Evolutionary conservation across 2,329 filamentous ascomycete species (phyloP).

Genomic region (Aureobasidium musti): DNA sequence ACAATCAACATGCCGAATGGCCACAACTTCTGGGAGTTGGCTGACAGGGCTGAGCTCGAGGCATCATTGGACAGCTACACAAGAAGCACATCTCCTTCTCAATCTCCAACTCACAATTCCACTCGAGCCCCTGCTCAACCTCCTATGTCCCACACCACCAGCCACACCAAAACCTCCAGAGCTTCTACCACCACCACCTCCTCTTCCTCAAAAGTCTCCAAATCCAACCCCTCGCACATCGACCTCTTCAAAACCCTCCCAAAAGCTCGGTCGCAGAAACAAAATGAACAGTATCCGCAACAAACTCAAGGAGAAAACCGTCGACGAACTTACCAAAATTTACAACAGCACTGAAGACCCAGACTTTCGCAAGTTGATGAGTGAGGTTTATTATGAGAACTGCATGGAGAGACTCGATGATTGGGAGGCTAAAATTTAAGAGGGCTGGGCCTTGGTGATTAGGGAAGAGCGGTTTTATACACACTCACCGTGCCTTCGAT

Average conservation of each 20-base stretch:
- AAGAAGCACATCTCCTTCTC: too few relatives aligned
- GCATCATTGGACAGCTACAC: too few relatives aligned
- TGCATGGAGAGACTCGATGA: neutral
- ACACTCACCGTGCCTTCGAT: too few relatives aligned
- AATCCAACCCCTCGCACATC: neutral
- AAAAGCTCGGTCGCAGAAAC: neutral
- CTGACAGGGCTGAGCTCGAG: too few relatives aligned
- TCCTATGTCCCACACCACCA: neutral
- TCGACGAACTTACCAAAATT: neutral
- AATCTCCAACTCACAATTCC: too few relatives aligned
- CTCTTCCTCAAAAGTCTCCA: neutral
- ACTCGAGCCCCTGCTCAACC: neutral
- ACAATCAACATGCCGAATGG: too few relatives aligned
- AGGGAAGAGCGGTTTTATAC: too few relatives aligned
- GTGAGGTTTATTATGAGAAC: neutral
- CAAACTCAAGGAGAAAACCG: neutral
- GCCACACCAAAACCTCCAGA: neutral
- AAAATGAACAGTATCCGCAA: neutral
- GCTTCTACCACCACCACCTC: neutral
- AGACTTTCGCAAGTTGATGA: neutral
- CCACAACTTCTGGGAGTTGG: too few relatives aligned
- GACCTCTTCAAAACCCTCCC: neutral
- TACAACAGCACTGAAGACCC: neutral
- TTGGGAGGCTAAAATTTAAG: neutral
- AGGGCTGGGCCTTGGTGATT: neutral